These are phyloP conservation scores for Cronartium ribicola DNA, from an alignment of 1,284 basidiomycete genomes.

Conservation along the genomic window DNA sequence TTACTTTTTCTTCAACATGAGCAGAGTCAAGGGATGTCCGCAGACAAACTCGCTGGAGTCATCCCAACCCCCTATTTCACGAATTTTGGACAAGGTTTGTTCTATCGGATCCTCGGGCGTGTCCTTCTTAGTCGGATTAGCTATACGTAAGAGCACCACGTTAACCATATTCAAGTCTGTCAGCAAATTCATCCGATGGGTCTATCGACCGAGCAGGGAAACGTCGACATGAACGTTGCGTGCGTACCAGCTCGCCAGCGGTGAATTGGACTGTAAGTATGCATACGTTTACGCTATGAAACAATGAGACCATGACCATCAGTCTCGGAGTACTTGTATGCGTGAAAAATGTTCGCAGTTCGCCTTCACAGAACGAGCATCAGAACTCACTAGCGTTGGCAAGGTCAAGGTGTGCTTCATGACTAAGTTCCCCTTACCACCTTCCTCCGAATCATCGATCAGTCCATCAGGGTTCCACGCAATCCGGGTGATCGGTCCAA, in stretches of 20 bases:
- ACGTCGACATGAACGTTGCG: neutral
- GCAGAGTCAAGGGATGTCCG: conserved; percentile 23
- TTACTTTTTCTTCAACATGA: conserved; percentile 18
- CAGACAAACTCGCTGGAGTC: conserved; percentile 9
- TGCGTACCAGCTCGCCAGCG: conserved; percentile 32
- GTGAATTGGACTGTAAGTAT: conserved; percentile 31
- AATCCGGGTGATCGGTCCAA: conserved; percentile 7
- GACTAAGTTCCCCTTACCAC: neutral
- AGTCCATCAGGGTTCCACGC: conserved; percentile 14
- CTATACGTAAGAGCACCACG: neutral
- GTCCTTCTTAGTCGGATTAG: conserved; percentile 12
- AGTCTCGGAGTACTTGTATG: neutral
- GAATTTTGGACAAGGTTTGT: conserved; percentile 14
- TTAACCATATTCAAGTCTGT: neutral
- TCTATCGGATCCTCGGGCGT: conserved; percentile 23
- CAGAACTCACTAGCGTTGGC: neutral
- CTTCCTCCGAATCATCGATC: no score
- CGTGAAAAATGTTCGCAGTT: neutral
- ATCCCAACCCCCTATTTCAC: conserved; percentile 14
- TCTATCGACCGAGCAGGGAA: neutral
- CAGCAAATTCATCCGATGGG: neutral
- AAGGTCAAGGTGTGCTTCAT: conserved; percentile 12
- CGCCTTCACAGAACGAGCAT: neutral
- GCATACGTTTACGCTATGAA: conserved; percentile 24
- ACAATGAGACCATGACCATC: neutral